Evolutionary conservation across 108 stramenopile genomes (phyloP).

Genomic region (Schizochytrium sp.): DNA sequence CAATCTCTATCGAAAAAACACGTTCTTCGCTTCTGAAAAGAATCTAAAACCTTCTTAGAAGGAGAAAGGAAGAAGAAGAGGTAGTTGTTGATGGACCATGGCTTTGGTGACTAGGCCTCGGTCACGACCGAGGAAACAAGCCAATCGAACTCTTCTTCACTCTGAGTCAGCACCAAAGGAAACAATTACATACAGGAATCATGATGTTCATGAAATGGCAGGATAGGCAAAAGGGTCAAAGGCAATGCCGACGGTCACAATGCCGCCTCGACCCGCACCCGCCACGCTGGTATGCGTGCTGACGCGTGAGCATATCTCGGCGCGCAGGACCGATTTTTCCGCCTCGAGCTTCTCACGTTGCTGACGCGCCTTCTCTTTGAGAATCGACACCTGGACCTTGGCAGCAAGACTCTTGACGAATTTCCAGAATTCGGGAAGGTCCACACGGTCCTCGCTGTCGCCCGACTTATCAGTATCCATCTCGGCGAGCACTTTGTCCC

Average conservation of each 20-base stretch:
- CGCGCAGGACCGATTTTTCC: background rate
- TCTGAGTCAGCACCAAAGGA: too few species aligned
- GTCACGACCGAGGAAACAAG: too few species aligned
- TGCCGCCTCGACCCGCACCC: background rate
- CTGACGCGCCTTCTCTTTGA: background rate
- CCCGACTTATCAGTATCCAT: background rate
- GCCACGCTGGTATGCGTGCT: background rate
- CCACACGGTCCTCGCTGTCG: background rate
- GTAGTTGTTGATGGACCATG: too few species aligned
- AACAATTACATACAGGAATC: too few species aligned
- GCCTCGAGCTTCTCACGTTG: background rate
- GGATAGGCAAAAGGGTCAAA: background rate
- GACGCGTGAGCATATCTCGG: background rate
- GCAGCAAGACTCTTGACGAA: background rate
- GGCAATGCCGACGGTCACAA: background rate
- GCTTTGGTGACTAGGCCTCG: too few species aligned
- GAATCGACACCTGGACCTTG: background rate
- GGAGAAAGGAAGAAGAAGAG: too few species aligned
- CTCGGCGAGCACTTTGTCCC: conserved; percentile 2
- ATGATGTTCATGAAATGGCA: background rate
- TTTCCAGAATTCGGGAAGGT: background rate
- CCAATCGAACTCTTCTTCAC: too few species aligned
- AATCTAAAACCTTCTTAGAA: too few species aligned
- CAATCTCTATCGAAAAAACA: too few species aligned
- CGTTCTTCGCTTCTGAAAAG: too few species aligned